Base-by-base conservation (phyloP, 163 green algal species). In the Prototheca stagnorum region DNA sequence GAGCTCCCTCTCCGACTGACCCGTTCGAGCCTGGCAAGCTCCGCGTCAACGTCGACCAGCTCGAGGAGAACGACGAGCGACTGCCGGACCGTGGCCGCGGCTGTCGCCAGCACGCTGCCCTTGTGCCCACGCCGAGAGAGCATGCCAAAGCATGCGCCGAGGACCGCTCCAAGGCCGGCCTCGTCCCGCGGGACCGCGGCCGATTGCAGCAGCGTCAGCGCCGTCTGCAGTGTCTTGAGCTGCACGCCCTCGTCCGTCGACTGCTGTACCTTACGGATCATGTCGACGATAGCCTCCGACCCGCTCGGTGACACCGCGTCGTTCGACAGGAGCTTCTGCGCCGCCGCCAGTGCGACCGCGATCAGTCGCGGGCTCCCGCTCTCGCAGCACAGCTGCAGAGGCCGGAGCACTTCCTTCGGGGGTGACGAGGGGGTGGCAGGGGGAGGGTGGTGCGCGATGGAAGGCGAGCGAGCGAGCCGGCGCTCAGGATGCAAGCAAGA, bases 221-320 rank as follows among this genome's bases (percentile, higher is more conserved):
- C 62, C 20, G 75, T 85, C 57, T 91, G 81, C 59, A 92, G 68
- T 35, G 73, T 67, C 48, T 88, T 88, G 1, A 92, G 69, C 62
- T 87, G 73, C 24, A 87, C 81, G 21, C 42, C 60, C 29, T 92
- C 81, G 39, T 92, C 81, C 11, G 44, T 42, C 33, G 66, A 56
- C 37, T 69, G 64, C 35, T 82, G 69, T 7, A 82, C 73, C 64
- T 77, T 56, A 28, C 37, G 22, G n/a, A 71, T 28, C 46, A 64
- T 56, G 23, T 23, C 47, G 2, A 55, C 35, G 16, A 68, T 28
- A n/a, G 43, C 28, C 7, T 53, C 44, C 1, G 28, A 34, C 2
- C 57, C 72, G 17, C 74, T 65, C 7, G 54, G 22, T 0, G 62
- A 59, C 19, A 87, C 53, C 17, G 65, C 73, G 35, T 79, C 59